Evolutionary conservation across 2,329 filamentous ascomycete species (phyloP).

Genomic region (Aureobasidium sp.): DNA sequence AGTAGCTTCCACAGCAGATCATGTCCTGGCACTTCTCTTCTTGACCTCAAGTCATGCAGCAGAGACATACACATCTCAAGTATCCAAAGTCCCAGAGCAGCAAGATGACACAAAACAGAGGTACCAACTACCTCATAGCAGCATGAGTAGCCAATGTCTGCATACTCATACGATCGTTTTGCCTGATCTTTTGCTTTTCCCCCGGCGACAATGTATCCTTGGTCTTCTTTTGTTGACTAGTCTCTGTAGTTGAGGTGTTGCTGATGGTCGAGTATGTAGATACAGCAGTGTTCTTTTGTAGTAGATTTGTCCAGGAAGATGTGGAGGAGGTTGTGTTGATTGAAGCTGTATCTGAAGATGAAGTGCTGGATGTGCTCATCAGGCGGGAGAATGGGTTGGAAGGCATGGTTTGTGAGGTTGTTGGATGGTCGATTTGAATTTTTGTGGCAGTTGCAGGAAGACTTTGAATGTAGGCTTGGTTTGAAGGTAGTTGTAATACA

Average conservation of each 20-base stretch:
- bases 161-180: neutral
- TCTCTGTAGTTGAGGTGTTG: neutral
- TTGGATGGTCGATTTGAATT: neutral
- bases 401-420: neutral
- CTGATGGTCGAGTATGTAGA: neutral
- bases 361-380: neutral
- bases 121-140: neutral
- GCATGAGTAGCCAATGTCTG: neutral
- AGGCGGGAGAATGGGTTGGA: slow-evolving; percentile 2
- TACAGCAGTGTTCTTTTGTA: neutral
- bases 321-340: slow-evolving; percentile 6
- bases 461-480: too few species aligned
- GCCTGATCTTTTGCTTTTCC: slow-evolving; percentile 3
- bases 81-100: neutral
- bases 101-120: neutral
- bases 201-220: neutral
- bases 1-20: neutral
- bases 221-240: neutral
- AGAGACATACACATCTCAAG: neutral
- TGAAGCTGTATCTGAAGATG: neutral
- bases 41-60: too few species aligned
- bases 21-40: too few species aligned
- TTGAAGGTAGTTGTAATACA: too few species aligned
- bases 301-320: neutral
- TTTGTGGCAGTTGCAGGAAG: too few species aligned